phyloP scores from a whole-genome alignment of 2,329 filamentous ascomycete genomes.

The Pestalotiopsis sp. region DNA sequence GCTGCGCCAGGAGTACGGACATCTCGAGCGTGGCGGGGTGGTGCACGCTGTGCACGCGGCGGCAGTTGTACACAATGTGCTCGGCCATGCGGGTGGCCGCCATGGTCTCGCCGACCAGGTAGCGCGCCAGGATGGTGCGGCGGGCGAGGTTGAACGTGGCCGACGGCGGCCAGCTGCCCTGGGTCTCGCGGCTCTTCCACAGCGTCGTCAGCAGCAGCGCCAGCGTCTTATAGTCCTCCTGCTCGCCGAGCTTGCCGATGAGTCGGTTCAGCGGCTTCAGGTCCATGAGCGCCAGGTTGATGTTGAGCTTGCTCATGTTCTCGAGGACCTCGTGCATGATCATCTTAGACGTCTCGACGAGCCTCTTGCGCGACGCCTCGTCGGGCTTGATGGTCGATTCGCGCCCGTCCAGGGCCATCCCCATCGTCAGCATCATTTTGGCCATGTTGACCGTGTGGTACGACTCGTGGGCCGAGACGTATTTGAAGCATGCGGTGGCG shows the following conservation, averaged over 20 bases:
- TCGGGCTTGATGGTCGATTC: conserved; percentile 37
- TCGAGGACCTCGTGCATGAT: conserved; percentile 43
- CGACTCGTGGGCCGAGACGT: conserved; percentile 33
- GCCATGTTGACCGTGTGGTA: conserved; percentile 32
- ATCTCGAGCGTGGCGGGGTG: conserved; percentile 25
- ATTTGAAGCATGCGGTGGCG: conserved; percentile 34
- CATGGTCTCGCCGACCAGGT: conserved; percentile 20
- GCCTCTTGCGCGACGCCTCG: conserved; percentile 36
- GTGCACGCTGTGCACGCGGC: conserved; percentile 24
- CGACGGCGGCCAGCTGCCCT: conserved; percentile 19
- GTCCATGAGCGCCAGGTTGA: conserved; percentile 43
- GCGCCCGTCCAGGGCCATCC: conserved; percentile 37
- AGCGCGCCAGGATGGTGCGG: conserved; percentile 23
- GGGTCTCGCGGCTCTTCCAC: conserved; percentile 29
- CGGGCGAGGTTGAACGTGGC: conserved; percentile 20
- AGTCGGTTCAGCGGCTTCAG: conserved; percentile 44
- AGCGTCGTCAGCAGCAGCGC: conserved; percentile 37
- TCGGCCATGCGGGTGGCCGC: conserved; percentile 24
- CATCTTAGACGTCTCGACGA: conserved; percentile 38
- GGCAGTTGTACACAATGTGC: conserved; percentile 28
- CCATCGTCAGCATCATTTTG: conserved; percentile 37
- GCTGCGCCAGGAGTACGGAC: conserved; percentile 23
- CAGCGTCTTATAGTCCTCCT: conserved; percentile 45
- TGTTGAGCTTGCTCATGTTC: conserved; percentile 30
- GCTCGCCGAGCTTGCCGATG: conserved; percentile 43